Conservation (phyloP, 2,329 filamentous ascomycete species). For the Fusarium sp. region DNA sequence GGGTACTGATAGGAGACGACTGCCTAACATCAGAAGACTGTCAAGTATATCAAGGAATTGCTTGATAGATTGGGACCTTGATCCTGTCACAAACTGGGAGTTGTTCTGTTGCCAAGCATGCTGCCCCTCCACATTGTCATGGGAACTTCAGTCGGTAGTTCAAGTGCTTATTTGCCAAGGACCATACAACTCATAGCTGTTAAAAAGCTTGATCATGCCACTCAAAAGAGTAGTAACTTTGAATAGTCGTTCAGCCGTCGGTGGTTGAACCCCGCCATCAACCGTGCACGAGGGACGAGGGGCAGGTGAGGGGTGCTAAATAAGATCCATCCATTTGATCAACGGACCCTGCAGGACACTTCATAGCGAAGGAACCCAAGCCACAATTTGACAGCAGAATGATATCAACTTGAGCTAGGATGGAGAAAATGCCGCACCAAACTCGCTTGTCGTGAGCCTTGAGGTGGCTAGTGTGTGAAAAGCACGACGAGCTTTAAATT, state of each 20-base stretch:
- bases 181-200: slow-evolving; percentile 13
- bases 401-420: slow-evolving; percentile 4
- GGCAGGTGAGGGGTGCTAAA: slow-evolving; percentile 38
- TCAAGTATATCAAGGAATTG: slow-evolving; percentile 15
- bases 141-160: slow-evolving; percentile 2
- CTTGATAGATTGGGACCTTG: slow-evolving; percentile 13
- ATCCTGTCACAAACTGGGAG: slow-evolving; percentile 19
- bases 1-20: slow-evolving; percentile 15
- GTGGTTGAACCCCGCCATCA: slow-evolving; percentile 34
- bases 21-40: slow-evolving; percentile 26
- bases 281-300: slow-evolving; percentile 38
- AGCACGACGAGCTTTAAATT: slow-evolving; percentile 12
- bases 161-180: slow-evolving; percentile 2
- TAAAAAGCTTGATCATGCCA: slow-evolving; percentile 4
- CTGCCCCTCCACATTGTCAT: slow-evolving; percentile 19
- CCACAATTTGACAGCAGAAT: slow-evolving; percentile 18
- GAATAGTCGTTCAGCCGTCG: slow-evolving; percentile 2
- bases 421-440: slow-evolving; percentile 41
- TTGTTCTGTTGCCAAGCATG: slow-evolving; percentile 15
- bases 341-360: slow-evolving; percentile 44
- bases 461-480: slow-evolving; percentile 27
- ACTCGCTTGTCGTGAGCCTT: slow-evolving; percentile 4
- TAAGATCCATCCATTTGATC: slow-evolving; percentile 37
- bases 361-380: slow-evolving; percentile 26
- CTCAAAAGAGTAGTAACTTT: neutral